phyloP scores from a whole-genome alignment of 176 grass and related monocot species.

The Olyra latifolia region DNA sequence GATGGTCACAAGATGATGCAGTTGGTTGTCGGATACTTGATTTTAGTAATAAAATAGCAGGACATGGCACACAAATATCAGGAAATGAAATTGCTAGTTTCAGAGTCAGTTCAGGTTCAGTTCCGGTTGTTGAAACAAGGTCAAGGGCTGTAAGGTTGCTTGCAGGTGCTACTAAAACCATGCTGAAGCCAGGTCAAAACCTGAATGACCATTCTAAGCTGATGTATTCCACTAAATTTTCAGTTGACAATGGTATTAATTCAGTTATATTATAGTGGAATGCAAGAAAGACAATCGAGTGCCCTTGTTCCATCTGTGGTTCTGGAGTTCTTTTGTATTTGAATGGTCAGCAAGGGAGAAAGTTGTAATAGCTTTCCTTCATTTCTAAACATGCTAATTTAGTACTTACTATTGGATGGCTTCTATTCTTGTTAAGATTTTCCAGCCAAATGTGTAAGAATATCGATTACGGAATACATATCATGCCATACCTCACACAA shows the following conservation, averaged over 20 bases:
- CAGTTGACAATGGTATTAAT: constrained; percentile 33
- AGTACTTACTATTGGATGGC: constrained; percentile 18
- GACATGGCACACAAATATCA: constrained; percentile 3
- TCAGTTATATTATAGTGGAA: constrained; percentile 47
- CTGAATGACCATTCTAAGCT: constrained; percentile 47
- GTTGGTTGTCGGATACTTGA: constrained; percentile 48
- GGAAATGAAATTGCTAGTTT: constrained; percentile 30
- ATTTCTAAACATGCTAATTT: constrained; percentile 31
- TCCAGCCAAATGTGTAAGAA: background rate
- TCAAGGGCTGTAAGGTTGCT: constrained; percentile 35
- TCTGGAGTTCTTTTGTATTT: constrained; percentile 13
- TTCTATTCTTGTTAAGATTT: constrained; percentile 36
- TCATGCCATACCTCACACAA: constrained; percentile 24
- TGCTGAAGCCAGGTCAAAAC: constrained; percentile 48
- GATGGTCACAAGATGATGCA: constrained; percentile 45
- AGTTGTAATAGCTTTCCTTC: constrained; percentile 7
- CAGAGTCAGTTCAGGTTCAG: constrained; percentile 15
- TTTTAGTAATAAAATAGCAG: constrained; percentile 44
- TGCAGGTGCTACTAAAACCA: constrained; percentile 54
- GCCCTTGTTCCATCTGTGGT: constrained; percentile 19
- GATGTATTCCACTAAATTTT: constrained; percentile 41
- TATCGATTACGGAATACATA: constrained; percentile 14
- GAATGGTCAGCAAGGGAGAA: constrained; percentile 4
- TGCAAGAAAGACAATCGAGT: constrained; percentile 41
- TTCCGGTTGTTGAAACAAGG: constrained; percentile 22